Evolutionary conservation across 2,329 filamentous ascomycete genomes (phyloP), one percentile per base, ranked within the genome.

Genomic region (Calycina marina): DNA sequence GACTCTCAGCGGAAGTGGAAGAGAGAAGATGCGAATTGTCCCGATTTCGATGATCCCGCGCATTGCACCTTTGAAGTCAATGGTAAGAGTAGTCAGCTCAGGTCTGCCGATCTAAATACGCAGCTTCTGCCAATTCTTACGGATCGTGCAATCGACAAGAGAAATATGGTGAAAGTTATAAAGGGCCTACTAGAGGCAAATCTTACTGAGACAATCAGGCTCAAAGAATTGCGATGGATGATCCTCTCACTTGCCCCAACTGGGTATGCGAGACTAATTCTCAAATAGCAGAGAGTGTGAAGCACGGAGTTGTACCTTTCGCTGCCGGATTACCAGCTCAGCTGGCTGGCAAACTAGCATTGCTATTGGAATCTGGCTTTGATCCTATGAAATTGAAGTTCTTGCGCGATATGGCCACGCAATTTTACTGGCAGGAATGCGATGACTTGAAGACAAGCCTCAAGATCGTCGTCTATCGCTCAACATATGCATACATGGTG

Each of bases 1-100:
- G 61, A 59, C 0, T 83, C 76, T 1, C 82, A 88, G 38, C 54
- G 63, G 1, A 88, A 88, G 44, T 84, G 80, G 62, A 37, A 60
- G 0, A 65, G 62, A 15, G 62, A 62, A 15, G 22, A 48, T 0
- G 10, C 18, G 6, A 15, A 29, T 5, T 39, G 30, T 33, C 49
- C 37, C 33, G 27, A 41, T 2, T 45, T 35, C 1, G 55, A 48
- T 26, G 56, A 65, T 25, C 40, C 37, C 13, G 47, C 61, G 20
- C 62, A 78, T 27, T 60, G 74, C 2, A 80, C 72, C 0, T 72
- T 86, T 14, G 77, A 85, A 40, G 61, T 84, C 4, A 58, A 66
- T 4, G 61, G 58, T 4, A 53, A 55, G 5, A 66, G 67, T 0
- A 52, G 54, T 0, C 53, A 59, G 3, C 56, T 69, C 3, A 60